Percentiles rank a stretch among this genome's conserved stretches.
phyloP scores from a whole-genome alignment of 192 early-diverging fungal genomes.

The Cetraspora pellucida region DNA sequence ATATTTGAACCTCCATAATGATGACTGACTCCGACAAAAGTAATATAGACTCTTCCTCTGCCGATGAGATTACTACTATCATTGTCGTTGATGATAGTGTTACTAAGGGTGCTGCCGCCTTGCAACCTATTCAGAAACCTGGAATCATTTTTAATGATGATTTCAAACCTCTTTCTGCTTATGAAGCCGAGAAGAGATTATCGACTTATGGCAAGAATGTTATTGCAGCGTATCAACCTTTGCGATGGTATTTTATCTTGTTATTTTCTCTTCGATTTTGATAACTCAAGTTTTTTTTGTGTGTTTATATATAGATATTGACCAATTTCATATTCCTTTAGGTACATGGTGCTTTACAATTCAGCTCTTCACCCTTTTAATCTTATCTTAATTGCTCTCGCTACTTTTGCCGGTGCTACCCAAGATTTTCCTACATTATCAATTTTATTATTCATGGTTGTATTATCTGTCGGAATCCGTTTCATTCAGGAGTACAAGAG shows the following conservation, averaged over 20 bases:
- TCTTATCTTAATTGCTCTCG: constrained; percentile 38
- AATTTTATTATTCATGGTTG: constrained; percentile 47
- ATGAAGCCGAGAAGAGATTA: not conserved
- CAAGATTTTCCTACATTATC: constrained; percentile 31
- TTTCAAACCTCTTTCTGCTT: not conserved
- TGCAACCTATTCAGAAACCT: too few relatives aligned
- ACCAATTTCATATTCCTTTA: not conserved
- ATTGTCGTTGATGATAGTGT: too few relatives aligned
- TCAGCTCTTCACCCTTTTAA: constrained; percentile 52
- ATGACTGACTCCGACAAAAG: too few relatives aligned
- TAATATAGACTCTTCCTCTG: too few relatives aligned
- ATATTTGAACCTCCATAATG: too few relatives aligned
- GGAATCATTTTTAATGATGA: too few relatives aligned
- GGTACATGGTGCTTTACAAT: constrained; percentile 44
- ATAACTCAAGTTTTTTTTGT: not conserved
- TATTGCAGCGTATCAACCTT: not conserved
- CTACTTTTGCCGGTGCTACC: constrained; percentile 39
- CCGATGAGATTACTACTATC: too few relatives aligned
- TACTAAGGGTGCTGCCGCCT: too few relatives aligned
- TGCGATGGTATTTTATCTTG: not conserved
- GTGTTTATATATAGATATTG: not conserved
- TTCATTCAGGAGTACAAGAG: constrained; percentile 53
- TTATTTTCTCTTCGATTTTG: too few relatives aligned
- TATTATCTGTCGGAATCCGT: constrained; percentile 40
- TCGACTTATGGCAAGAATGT: not conserved